Evolutionary conservation across 495 filamentous ascomycete genomes (phyloP), one percentile per base, ranked within the genome.

Genomic region (Aspergillus leporis): DNA sequence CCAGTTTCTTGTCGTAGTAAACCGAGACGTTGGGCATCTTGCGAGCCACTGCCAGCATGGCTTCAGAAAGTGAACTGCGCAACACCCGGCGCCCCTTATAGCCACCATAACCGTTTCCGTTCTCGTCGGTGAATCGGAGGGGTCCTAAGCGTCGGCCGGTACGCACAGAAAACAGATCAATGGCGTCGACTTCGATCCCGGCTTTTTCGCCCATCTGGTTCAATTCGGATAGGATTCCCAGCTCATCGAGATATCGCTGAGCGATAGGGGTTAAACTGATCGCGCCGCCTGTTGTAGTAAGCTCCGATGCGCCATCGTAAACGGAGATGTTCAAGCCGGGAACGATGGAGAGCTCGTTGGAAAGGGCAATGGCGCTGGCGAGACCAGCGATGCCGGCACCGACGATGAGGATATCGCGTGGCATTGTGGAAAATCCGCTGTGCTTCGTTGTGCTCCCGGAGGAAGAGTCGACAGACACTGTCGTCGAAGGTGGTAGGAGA

Each of bases 201-300:
- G 73, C 61, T 12, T 72, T 67, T 6, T 58, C 52, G 3, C 60
- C 74, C 59, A 72, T 69, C 55, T 70, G 46, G 18, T 65, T 56
- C 32, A 69, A 55, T 32, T 64, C 62, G 3, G 53, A 40, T 18
- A 78, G 61, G 9, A 78, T 78, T 14, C 75, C 82, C 2, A 85
- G 72, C 43, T 70, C 63, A 61, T 80, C 73, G 16, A 85, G 74
- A 52, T 78, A 71, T 10, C 74, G 71, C 19, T 83, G 70, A 0
- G 81, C 80, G 51, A 77, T 78, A 1, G 82, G 82, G 5, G 81
- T 83, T 23, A 85, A 69, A 68, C 81, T 85, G 36, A 85, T 72
- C 19, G 78, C 74, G 36, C 81, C 82, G 31, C 81, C 82, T 12
- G 81, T 74, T 1, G 74, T 75, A 22, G 73, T 70, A 9, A 71